A percentile compares a stretch with the other conserved stretches of the same genome.
Evolutionary conservation across 352 stramenopile species (phyloP).

Genomic region (Globisporangium parvum): DNA sequence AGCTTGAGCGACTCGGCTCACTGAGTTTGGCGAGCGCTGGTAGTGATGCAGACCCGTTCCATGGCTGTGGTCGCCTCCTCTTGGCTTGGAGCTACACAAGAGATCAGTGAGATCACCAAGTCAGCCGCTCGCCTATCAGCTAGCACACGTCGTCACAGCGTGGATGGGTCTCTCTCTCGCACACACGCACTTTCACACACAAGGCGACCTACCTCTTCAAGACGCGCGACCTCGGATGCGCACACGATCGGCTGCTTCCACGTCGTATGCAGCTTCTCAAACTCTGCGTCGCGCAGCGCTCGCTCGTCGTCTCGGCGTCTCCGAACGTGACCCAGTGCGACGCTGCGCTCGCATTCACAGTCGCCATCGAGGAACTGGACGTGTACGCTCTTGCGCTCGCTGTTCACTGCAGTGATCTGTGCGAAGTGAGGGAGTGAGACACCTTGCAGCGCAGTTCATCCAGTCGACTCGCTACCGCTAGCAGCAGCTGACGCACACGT

Average conservation of each 20-base stretch:
- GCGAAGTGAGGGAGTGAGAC: not conserved
- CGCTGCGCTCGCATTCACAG: constrained; percentile 36
- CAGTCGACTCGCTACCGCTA: not conserved
- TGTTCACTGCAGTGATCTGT: constrained; percentile 24
- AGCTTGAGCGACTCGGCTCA: not conserved
- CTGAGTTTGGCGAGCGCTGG: not conserved
- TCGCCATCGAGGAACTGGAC: constrained; percentile 44
- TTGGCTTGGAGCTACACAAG: constrained; percentile 18
- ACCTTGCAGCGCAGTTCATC: too few species aligned
- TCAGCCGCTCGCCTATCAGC: too few species aligned
- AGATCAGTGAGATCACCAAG: too few species aligned
- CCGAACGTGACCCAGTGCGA: constrained; percentile 32
- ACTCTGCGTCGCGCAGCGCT: constrained; percentile 15
- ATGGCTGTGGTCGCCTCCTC: constrained; percentile 20
- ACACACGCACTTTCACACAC: too few species aligned
- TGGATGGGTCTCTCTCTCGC: not conserved
- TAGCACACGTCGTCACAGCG: not conserved
- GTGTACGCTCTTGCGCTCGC: constrained; percentile 16
- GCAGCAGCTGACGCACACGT: too few species aligned
- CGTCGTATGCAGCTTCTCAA: constrained; percentile 23
- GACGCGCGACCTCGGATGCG: constrained; percentile 25
- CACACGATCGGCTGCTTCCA: constrained; percentile 30
- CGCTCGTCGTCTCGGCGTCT: constrained; percentile 23
- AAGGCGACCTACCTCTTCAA: constrained; percentile 27
- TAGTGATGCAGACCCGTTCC: constrained; percentile 11